Base-by-base conservation (phyloP, 768 basidiomycete species). In the Suillus lakei region DNA sequence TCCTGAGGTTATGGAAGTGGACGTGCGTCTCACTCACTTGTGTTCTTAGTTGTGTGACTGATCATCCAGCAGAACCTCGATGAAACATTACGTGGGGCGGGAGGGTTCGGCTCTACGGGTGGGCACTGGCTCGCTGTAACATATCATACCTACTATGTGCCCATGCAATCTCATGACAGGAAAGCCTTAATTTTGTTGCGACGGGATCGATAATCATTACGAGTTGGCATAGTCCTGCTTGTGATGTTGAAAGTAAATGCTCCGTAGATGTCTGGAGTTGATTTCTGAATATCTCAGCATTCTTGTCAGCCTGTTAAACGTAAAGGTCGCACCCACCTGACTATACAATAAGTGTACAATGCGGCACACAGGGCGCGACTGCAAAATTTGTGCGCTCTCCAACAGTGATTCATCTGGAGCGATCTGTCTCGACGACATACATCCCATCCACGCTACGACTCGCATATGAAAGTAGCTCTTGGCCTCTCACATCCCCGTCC, bases 61-160 rank as follows among this genome's bases (percentile, higher is more conserved):
- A 72, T 30, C 38, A 61, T 62, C 56, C 62, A 55, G 32, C 70
- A 97, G 94, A 85, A 91, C 68, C 87, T 99, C 8, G 93, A 94
- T 60, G 88, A 90, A 65, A 99, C 98, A 0, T 72, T 86, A 36
- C 89, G 98, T 46, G 97, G 98, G 23, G 81, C 82, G 28, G 89
- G 89, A 43, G 98, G 96, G 1, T 99, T 98, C 69, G 98, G 98
- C 0, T 98, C 96, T 5, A 99, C 97, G 4, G 97, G 97, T 13
- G 96, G 96, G 12, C 91, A 95, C 73, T n/a, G 78, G 67, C 9
- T 73, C 80, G n/a, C 76, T 91, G 39, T 79, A 69, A 69, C 71
- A 65, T 79, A 69, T 68, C 69, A 65, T 60, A 67, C 70, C 12
- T 64, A 69, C 34, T 38, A 1, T 59, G 7, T 16, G 18, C 36